Conservation (phyloP, 805 yeast species). For the Brettanomyces custersianus region DNA sequence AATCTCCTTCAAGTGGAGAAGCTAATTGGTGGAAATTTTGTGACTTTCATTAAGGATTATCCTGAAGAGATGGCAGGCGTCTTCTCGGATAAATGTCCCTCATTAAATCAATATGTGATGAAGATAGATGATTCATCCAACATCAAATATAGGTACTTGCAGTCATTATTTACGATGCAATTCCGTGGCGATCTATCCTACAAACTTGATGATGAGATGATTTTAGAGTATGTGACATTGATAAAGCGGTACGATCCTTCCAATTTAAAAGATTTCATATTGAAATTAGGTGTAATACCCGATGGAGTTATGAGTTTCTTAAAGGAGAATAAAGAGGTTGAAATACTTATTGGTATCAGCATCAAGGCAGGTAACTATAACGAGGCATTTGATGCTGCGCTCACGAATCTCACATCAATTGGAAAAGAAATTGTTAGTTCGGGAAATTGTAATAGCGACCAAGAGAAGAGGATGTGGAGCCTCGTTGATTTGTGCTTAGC, state of each 20-base stretch:
- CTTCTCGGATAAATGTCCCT: slow-evolving; percentile 29
- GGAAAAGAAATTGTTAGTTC: slow-evolving; percentile 18
- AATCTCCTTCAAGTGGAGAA: slow-evolving; percentile 18
- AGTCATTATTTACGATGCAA: slow-evolving; percentile 20
- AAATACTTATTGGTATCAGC: slow-evolving; percentile 26
- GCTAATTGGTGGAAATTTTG: slow-evolving; percentile 23
- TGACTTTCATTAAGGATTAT: slow-evolving; percentile 21
- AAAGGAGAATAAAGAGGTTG: slow-evolving; percentile 18
- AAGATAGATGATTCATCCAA: slow-evolving; percentile 16
- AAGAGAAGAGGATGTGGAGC: neutral
- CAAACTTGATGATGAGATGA: slow-evolving; percentile 8
- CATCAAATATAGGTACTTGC: slow-evolving; percentile 27
- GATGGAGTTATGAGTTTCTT: slow-evolving; percentile 16
- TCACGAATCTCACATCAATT: slow-evolving; percentile 14
- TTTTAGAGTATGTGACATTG: slow-evolving; percentile 19
- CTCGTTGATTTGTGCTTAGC: slow-evolving; percentile 24
- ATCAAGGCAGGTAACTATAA: slow-evolving; percentile 14
- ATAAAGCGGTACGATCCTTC: slow-evolving; percentile 16
- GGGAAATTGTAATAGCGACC: neutral
- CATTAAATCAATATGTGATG: slow-evolving; percentile 31
- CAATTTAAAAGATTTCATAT: slow-evolving; percentile 10
- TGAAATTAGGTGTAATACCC: slow-evolving; percentile 10
- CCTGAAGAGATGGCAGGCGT: slow-evolving; percentile 27
- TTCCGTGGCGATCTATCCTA: slow-evolving; percentile 7
- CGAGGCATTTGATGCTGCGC: slow-evolving; percentile 19